Base-by-base conservation (phyloP, 1,284 basidiomycete species). In the Hymenochaete sp. region DNA sequence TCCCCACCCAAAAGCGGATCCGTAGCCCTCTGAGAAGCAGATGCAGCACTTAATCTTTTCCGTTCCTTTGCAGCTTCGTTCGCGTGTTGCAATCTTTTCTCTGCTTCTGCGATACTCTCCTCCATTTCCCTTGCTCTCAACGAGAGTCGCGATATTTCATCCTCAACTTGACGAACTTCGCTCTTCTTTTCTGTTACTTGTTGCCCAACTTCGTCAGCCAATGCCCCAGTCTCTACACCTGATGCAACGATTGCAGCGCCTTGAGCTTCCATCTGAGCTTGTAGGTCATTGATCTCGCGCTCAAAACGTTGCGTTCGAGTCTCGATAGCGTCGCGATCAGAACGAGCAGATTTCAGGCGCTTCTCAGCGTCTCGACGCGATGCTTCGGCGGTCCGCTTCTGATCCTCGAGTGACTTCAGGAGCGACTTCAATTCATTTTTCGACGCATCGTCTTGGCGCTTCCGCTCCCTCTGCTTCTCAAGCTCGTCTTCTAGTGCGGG, bases 391-490 rank as follows among this genome's bases (percentile, higher is more conserved):
- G 71, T 68, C 31, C 93, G 80, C 64, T 87, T 90, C 48, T 79
- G 72, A 57, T 98, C 93, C 56, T 98, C 93, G 5, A 96, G 70
- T 0, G 70, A 64, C 63, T 93, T 93, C 42, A 86, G 87, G 43
- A 82, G 78, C 16, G 75, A 62, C 61, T 92, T 93, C 46, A 90
- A 67, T 59, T 96, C 90, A 22, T 74, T 65, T 44, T 88, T 77
- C 21, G 77, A 74, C 2, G 70, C 70, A 56, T 97, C 95, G 59
- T 97, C 93, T 52, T 82, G 77, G 39, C 82, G 82, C 61, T 92
- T 92, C 49, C 76, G 74, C 43, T 75, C 75, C 14, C 92, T 77
- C 40, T 85, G 75, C 18, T 77, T 72, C 25, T 84, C 81, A 29
- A 97, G 70, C 54, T 91, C 82, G 4, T 64, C 62, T 57, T 89